Percentiles rank a stretch among this genome's conserved stretches.
Evolutionary conservation across 768 basidiomycete species (phyloP).

Genomic region (Russula griseocarnosa): DNA sequence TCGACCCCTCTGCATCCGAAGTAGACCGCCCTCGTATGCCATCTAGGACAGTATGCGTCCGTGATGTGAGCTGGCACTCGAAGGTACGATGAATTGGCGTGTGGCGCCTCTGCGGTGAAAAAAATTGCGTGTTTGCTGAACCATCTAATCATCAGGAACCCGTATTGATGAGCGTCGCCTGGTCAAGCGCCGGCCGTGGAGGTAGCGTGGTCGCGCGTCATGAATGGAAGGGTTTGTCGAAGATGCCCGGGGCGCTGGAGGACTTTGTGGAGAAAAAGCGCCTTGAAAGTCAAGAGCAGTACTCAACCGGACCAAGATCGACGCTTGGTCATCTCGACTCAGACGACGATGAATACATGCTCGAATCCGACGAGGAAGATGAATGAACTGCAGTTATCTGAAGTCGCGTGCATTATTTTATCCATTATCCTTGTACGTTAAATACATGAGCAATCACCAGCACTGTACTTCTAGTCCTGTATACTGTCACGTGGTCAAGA

Average conservation of each 20-base stretch:
- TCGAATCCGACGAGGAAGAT: conserved; percentile 17
- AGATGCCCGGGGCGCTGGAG: conserved; percentile 60
- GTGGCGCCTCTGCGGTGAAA: neutral
- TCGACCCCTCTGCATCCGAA: conserved; percentile 68
- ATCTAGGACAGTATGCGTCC: conserved; percentile 54
- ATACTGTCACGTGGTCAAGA: too few relatives aligned
- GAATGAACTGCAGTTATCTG: conserved; percentile 1
- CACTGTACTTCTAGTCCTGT: too few relatives aligned
- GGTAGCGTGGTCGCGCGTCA: conserved; percentile 85
- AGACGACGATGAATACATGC: conserved; percentile 8
- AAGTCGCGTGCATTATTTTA: neutral
- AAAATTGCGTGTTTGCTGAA: conserved; percentile 6
- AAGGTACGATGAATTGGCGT: conserved; percentile 43
- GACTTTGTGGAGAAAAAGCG: conserved; percentile 65
- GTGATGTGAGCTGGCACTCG: conserved; percentile 95
- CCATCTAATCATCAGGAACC: conserved; percentile 55
- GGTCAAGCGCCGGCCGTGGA: conserved; percentile 59
- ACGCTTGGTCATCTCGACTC: conserved; percentile 28
- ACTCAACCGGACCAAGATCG: neutral
- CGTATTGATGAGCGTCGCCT: conserved; percentile 86
- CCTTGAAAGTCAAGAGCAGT: conserved; percentile 35
- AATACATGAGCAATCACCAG: neutral
- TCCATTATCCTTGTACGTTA: neutral
- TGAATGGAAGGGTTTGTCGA: conserved; percentile 91
- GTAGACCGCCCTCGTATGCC: conserved; percentile 30